Evolutionary conservation across 129 eudicot species (phyloP).

Genomic region (Silybum marianum): DNA sequence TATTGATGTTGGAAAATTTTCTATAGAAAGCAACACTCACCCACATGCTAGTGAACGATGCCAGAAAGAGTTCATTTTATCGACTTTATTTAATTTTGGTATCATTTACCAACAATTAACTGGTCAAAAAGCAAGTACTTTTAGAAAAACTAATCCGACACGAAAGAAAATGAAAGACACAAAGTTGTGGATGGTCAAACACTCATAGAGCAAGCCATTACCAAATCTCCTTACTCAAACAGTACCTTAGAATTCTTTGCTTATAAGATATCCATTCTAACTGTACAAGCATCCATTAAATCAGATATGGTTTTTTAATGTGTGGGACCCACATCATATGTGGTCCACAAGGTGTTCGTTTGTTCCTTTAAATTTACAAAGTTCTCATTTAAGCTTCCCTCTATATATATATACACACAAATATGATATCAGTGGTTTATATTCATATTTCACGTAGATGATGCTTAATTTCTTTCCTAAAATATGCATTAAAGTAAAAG

Average conservation of each 20-base stretch:
- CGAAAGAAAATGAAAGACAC: neutral
- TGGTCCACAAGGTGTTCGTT: no score
- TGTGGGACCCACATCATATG: no score
- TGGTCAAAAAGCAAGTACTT: conserved; percentile 32
- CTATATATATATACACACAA: no score
- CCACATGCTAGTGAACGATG: neutral
- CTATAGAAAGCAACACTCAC: conserved; percentile 28
- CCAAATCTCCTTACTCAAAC: conserved; percentile 1
- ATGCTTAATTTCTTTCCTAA: neutral
- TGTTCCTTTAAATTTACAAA: no score
- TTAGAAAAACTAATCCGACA: conserved; percentile 14
- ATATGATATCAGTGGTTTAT: no score
- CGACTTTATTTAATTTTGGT: neutral
- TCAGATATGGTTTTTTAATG: no score
- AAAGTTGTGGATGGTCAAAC: conserved; percentile 25
- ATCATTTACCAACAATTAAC: conserved; percentile 14
- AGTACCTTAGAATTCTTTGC: conserved; percentile 8
- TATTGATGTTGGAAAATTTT: conserved; percentile 12
- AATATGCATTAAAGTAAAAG: neutral
- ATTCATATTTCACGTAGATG: neutral
- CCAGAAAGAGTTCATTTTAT: neutral
- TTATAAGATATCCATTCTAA: conserved; percentile 9
- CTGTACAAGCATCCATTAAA: no score
- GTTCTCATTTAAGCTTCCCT: no score
- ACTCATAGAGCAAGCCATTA: conserved; percentile 22